A percentile compares a stretch with the other conserved stretches of the same genome.
Evolutionary conservation across 108 stramenopile species (phyloP).

Genomic region (Pseudonitzschia delicatissima): DNA sequence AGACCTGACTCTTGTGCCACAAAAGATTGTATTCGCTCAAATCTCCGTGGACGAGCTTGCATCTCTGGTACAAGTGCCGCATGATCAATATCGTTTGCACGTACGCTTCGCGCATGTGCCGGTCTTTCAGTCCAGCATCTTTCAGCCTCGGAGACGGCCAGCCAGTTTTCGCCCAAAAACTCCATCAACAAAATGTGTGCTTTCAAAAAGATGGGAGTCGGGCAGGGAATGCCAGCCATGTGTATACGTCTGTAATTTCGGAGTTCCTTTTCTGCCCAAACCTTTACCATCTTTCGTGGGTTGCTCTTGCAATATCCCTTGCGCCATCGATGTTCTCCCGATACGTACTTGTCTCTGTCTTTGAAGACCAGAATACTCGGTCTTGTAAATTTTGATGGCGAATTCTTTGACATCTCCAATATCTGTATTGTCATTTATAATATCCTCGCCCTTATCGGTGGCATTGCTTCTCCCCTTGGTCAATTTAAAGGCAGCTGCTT

Average conservation of each 20-base stretch:
- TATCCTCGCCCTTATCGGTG: neutral
- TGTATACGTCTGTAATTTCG: slow-evolving; percentile 92
- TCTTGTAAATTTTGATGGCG: slow-evolving; percentile 99
- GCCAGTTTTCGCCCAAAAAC: slow-evolving; percentile 91
- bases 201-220: slow-evolving; percentile 88
- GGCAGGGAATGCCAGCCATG: slow-evolving; percentile 85
- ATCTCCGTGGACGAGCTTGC: slow-evolving; percentile 93
- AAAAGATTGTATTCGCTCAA: slow-evolving; percentile 95
- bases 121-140: slow-evolving; percentile 76
- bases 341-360: slow-evolving; percentile 98
- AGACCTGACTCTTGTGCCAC: slow-evolving; percentile 88
- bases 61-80: slow-evolving; percentile 85
- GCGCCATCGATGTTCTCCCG: slow-evolving; percentile 97
- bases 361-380: slow-evolving; percentile 98
- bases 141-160: slow-evolving; percentile 96
- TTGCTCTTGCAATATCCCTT: slow-evolving; percentile 97
- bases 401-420: slow-evolving; percentile 58
- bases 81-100: slow-evolving; percentile 84
- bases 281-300: slow-evolving; percentile 99
- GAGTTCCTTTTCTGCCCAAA: slow-evolving; percentile 99
- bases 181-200: slow-evolving; percentile 97
- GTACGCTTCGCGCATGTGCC: slow-evolving; percentile 79
- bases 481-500: neutral
- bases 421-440: neutral
- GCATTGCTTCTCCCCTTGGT: neutral